Conservation (phyloP, 441 rosid species). For the Mallotus japonicus region DNA sequence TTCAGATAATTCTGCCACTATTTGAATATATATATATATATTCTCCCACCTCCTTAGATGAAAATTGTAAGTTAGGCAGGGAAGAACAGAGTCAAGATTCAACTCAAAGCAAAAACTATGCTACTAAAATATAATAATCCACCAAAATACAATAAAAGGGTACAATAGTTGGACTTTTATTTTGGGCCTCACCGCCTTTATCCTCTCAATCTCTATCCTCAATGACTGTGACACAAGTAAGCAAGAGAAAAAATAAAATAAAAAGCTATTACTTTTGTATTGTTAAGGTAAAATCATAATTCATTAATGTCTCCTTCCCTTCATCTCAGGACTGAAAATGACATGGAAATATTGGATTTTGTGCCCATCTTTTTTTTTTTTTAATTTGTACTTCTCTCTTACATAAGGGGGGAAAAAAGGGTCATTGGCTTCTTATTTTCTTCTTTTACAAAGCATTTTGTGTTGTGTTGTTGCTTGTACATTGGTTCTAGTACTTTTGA, state of each 20-base stretch:
- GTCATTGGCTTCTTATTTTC: background rate
- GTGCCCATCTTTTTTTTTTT: constrained; percentile 20
- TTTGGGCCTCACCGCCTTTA: constrained; percentile 22
- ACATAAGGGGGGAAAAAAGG: background rate
- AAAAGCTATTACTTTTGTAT: too few species aligned
- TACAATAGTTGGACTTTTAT: background rate
- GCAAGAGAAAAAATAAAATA: background rate
- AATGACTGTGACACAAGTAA: constrained; percentile 21
- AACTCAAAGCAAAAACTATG: background rate
- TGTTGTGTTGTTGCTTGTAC: constrained; percentile 6
- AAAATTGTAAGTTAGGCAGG: too few species aligned
- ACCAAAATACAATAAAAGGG: constrained; percentile 10
- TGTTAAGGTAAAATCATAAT: background rate
- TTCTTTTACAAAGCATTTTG: too few species aligned
- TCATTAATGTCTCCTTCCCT: background rate
- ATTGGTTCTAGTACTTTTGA: constrained; percentile 8
- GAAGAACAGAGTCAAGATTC: too few species aligned
- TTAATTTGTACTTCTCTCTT: background rate
- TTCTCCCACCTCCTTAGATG: too few species aligned
- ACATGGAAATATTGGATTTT: constrained; percentile 11
- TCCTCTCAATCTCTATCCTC: constrained; percentile 20
- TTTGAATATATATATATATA: too few species aligned
- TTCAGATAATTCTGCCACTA: too few species aligned
- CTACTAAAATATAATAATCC: background rate
- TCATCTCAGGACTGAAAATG: constrained; percentile 18